Evolutionary conservation across 2,329 filamentous ascomycete species (phyloP).

Genomic region (Tricladium varicosporioides): DNA sequence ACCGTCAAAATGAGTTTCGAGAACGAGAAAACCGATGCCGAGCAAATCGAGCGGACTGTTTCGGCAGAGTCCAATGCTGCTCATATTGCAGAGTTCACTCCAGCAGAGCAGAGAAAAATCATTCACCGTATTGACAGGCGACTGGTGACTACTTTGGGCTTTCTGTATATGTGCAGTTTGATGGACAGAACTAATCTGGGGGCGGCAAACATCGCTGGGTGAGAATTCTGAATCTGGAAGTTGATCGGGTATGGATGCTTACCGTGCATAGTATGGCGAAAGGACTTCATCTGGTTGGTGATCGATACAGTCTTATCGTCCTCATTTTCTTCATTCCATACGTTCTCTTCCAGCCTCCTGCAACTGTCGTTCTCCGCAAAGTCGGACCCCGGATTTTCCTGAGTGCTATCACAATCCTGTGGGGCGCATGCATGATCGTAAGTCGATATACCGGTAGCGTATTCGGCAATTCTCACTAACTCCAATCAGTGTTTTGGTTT

Average conservation of each 20-base stretch:
- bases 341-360: conserved; percentile 68
- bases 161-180: conserved; percentile 71
- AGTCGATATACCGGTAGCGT: conserved; percentile 1
- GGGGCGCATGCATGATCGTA: conserved; percentile 44
- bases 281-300: conserved; percentile 19
- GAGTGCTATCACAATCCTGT: conserved; percentile 44
- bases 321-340: conserved; percentile 75
- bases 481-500: conserved; percentile 33
- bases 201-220: conserved; percentile 70
- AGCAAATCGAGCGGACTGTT: conserved; percentile 17
- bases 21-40: conserved; percentile 1
- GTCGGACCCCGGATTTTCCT: conserved; percentile 61
- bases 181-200: conserved; percentile 79
- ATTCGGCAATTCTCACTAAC: not conserved
- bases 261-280: conserved; percentile 19
- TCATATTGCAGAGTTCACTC: conserved; percentile 44
- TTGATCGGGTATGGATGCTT: not conserved
- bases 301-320: conserved; percentile 56
- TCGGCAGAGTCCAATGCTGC: conserved; percentile 15
- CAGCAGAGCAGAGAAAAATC: conserved; percentile 63
- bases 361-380: conserved; percentile 66
- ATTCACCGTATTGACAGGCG: conserved; percentile 67
- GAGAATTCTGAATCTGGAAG: conserved; percentile 15
- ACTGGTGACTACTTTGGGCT: conserved; percentile 58
- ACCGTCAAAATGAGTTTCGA: not conserved